Percentiles rank a stretch among this genome's conserved stretches.
Evolutionary conservation across 1,139 yeast species (phyloP).

Genomic region (Nakaseomyces glabratus): DNA sequence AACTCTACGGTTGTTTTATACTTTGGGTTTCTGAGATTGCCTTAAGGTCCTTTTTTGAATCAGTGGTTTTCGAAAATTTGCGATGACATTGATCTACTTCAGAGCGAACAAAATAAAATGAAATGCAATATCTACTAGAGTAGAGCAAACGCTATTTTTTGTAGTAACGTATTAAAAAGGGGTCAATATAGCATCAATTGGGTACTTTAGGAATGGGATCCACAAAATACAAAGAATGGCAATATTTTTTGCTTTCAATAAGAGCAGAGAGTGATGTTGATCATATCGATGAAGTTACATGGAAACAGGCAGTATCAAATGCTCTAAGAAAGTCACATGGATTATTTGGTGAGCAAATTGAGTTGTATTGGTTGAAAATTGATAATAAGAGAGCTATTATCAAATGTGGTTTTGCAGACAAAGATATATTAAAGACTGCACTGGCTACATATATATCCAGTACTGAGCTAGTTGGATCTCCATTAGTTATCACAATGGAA

Average conservation of each 20-base stretch:
- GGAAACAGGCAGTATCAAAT: constrained; percentile 32
- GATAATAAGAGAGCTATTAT: constrained; percentile 24
- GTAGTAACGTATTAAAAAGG: too few species aligned
- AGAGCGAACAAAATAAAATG: too few species aligned
- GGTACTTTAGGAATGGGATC: background rate
- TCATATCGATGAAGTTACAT: constrained; percentile 30
- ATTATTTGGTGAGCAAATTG: constrained; percentile 34
- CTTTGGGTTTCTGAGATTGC: too few species aligned
- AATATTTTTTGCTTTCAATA: constrained; percentile 21
- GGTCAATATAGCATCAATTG: background rate
- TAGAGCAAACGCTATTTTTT: too few species aligned
- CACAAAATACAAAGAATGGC: constrained; percentile 20
- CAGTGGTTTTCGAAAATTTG: too few species aligned
- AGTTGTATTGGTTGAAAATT: constrained; percentile 24
- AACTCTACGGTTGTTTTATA: too few species aligned
- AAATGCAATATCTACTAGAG: too few species aligned
- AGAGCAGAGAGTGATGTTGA: constrained; percentile 11
- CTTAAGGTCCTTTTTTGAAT: too few species aligned
- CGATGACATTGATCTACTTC: too few species aligned
- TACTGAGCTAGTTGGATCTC: constrained; percentile 23
- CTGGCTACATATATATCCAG: constrained; percentile 27
- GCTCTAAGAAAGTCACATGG: constrained; percentile 34
- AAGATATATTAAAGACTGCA: constrained; percentile 26
- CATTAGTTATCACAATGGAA: constrained; percentile 17
- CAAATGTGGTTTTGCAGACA: constrained; percentile 27